Conservation (phyloP, 2,329 filamentous ascomycete species). For the Beauveria rudraprayagi region DNA sequence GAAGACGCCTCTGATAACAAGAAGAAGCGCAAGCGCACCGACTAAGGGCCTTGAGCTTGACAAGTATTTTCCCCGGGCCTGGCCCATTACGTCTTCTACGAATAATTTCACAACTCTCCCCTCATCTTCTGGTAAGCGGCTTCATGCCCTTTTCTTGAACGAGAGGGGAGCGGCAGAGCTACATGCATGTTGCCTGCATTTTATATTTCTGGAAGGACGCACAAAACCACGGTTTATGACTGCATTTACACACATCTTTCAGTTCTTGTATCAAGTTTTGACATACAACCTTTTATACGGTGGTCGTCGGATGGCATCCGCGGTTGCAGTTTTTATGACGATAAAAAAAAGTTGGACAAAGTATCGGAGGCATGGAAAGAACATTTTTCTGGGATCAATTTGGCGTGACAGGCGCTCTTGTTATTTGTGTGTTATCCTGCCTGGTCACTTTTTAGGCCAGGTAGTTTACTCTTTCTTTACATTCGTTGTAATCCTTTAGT, state of each 20-base stretch:
- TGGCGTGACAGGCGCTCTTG: constrained; percentile 22
- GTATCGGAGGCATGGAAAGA: constrained; percentile 19
- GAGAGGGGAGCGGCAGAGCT: background rate
- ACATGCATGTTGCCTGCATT: background rate
- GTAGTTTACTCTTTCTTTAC: constrained; percentile 15
- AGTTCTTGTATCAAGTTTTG: constrained; percentile 38
- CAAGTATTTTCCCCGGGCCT: background rate
- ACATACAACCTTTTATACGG: constrained; percentile 23
- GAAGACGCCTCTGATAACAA: constrained; percentile 42
- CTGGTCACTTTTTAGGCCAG: constrained; percentile 1
- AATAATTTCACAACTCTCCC: background rate
- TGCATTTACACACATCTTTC: constrained; percentile 24
- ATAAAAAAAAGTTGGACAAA: constrained; percentile 21
- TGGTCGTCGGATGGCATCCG: constrained; percentile 16
- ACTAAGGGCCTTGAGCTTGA: constrained; percentile 32
- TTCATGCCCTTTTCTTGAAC: background rate
- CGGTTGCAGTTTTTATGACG: constrained; percentile 20
- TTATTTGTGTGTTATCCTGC: constrained; percentile 16
- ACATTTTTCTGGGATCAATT: constrained; percentile 15
- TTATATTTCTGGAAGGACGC: constrained; percentile 2
- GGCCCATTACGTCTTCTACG: constrained; percentile 10
- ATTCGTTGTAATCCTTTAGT: constrained; percentile 12
- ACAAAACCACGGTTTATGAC: constrained; percentile 9
- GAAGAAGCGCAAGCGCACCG: constrained; percentile 67
- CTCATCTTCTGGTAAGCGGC: background rate